A percentile compares a stretch with the other conserved stretches of the same genome.
phyloP scores from a whole-genome alignment of 768 basidiomycete species.

The Mycena epipterygia region DNA sequence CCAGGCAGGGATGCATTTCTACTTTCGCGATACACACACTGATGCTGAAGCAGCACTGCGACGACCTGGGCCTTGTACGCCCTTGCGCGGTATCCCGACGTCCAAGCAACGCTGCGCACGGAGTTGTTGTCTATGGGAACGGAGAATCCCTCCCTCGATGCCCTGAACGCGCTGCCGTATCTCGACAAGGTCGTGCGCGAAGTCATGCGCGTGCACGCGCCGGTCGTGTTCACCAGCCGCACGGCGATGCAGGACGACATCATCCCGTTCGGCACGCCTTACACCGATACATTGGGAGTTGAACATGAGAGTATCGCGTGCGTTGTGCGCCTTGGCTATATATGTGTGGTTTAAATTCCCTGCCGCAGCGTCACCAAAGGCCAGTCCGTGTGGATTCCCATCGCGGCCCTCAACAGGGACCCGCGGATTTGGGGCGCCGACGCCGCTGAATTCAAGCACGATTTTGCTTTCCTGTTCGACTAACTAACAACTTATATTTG shows the following conservation, averaged over 20 bases:
- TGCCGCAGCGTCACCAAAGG: slow-evolving; percentile 38
- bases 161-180: slow-evolving; percentile 62
- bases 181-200: slow-evolving; percentile 64
- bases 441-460: slow-evolving; percentile 52
- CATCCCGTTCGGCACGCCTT: slow-evolving; percentile 51
- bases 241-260: slow-evolving; percentile 52
- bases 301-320: slow-evolving; percentile 46
- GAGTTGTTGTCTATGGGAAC: slow-evolving; percentile 57
- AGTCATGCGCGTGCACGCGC: slow-evolving; percentile 56
- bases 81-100: slow-evolving; percentile 51
- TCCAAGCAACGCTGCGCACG: slow-evolving; percentile 59
- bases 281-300: slow-evolving; percentile 48
- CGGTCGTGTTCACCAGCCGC: slow-evolving; percentile 48
- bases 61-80: slow-evolving; percentile 61
- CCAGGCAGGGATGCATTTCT: slow-evolving; percentile 43
- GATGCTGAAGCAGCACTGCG: slow-evolving; percentile 31
- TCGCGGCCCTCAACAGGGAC: slow-evolving; percentile 52
- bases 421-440: slow-evolving; percentile 52
- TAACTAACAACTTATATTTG: neutral
- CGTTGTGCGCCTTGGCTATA: neutral
- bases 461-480: neutral
- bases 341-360: neutral
- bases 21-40: neutral
- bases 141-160: slow-evolving; percentile 64
- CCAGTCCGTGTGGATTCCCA: slow-evolving; percentile 45